phyloP scores from a whole-genome alignment of 805 yeast genomes.

The Yamadazyma olivae region DNA sequence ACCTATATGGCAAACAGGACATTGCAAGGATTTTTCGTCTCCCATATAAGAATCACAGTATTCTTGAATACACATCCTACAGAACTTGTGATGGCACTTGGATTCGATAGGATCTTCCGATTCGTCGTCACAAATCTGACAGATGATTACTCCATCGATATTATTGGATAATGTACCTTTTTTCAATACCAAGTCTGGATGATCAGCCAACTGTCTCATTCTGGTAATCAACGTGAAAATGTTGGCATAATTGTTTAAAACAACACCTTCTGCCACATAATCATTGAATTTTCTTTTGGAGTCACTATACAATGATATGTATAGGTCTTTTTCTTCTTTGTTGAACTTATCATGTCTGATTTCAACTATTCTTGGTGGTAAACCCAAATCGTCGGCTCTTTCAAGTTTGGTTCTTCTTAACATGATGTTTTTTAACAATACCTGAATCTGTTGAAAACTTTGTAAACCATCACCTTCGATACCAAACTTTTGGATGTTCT shows the following conservation, averaged over 20 bases:
- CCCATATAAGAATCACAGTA: conserved; percentile 82
- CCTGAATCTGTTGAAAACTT: conserved; percentile 75
- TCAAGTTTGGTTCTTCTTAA: conserved; percentile 92
- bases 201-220: conserved; percentile 98
- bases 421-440: conserved; percentile 77
- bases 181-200: conserved; percentile 90
- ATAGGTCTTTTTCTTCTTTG: conserved; percentile 92
- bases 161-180: conserved; percentile 38
- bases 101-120: conserved; percentile 97
- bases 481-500: conserved; percentile 86
- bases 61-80: conserved; percentile 89
- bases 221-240: conserved; percentile 93
- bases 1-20: conserved; percentile 97
- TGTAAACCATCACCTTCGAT: conserved; percentile 75
- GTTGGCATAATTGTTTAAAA: conserved; percentile 93
- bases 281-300: conserved; percentile 85
- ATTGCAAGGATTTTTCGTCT: conserved; percentile 55
- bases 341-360: conserved; percentile 85
- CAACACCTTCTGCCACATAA: conserved; percentile 95
- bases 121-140: conserved; percentile 95
- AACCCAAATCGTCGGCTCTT: conserved; percentile 94
- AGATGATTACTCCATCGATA: conserved; percentile 59
- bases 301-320: conserved; percentile 83
- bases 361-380: conserved; percentile 94
- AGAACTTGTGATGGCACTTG: conserved; percentile 89